Evolutionary conservation across 1,284 basidiomycete species (phyloP), one percentile per base, ranked within the genome.

Genomic region (Ganoderma boninense): DNA sequence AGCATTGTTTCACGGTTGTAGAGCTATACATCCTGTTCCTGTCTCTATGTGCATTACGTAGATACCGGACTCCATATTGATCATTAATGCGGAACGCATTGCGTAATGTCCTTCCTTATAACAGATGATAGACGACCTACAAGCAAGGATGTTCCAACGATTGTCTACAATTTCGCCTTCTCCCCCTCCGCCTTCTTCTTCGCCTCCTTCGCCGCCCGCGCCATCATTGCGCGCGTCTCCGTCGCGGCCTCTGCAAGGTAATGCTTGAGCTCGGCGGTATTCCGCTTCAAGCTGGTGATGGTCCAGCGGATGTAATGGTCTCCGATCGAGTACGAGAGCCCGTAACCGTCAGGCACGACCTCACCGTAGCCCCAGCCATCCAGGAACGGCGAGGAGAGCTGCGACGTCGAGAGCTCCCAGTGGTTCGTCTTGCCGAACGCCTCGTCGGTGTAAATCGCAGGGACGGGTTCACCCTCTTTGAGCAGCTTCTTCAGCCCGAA

Each of bases 301-400:
- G 95, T 96, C 93, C 97, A 99, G 68, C 95, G 92, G 72, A 99
- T 90, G 76, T 93, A 92, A 70, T 93, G 83, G 74, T 96, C 92
- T 67, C 93, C 95, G 79, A 99, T 97, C 2, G 95, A 89, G 82
- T 99, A 99, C 46, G 95, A 92, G 52, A 98, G 84, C 13, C 98
- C 97, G 79, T 96, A 99, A 18, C 97, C 98, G 76, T 98, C 95
- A 8, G 92, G 88, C 0, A 97, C 95, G 59, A 97, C 96, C 88
- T 98, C 96, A 14, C 97, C 97, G 80, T 97, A 99, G 42, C 97
- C 97, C 97, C 97, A 98, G 46, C 96, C 96, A 76, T 97, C 95
- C 63, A 99, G 86, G 81, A 89, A 96, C 71, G 89, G 88, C 65
- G 90, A 93, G 66, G 92, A 94, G 73, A 99, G 85, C 81, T 98